phyloP scores from a whole-genome alignment of 129 eudicot genomes.

The Flaveria sonorensis region DNA sequence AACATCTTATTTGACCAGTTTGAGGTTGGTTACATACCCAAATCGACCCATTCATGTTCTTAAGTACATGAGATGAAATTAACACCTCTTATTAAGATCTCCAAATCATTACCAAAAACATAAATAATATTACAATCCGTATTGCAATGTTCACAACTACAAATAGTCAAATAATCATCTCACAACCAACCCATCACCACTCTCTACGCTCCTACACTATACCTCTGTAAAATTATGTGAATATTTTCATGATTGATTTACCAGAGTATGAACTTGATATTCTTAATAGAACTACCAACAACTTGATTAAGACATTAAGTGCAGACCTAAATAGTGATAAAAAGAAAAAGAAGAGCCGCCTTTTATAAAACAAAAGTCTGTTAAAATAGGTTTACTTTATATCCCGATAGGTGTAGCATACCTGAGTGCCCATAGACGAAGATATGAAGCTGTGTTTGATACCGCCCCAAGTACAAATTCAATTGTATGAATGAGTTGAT shows the following conservation, averaged over 20 bases:
- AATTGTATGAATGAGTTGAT: conserved; percentile 86
- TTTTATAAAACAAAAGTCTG: neutral
- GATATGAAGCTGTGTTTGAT: conserved; percentile 94
- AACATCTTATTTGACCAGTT: neutral
- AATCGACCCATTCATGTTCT: neutral
- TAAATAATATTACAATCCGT: neutral
- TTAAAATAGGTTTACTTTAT: conserved; percentile 7
- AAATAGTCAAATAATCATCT: neutral
- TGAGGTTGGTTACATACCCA: neutral
- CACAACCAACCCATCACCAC: neutral
- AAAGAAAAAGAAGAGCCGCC: neutral
- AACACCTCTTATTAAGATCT: neutral
- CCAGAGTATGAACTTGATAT: neutral
- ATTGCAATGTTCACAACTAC: neutral
- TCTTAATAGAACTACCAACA: neutral
- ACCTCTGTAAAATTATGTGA: too few species aligned
- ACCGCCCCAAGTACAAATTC: conserved; percentile 97
- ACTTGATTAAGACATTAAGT: neutral
- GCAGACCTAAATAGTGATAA: neutral
- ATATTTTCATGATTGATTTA: neutral
- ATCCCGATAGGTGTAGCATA: conserved; percentile 24
- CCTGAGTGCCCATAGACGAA: conserved; percentile 99
- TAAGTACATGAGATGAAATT: neutral
- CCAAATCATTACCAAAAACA: conserved; percentile 14
- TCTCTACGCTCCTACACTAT: neutral